Conservation (phyloP, 257 asterid genomes). For the Cynanchum wilfordii region DNA sequence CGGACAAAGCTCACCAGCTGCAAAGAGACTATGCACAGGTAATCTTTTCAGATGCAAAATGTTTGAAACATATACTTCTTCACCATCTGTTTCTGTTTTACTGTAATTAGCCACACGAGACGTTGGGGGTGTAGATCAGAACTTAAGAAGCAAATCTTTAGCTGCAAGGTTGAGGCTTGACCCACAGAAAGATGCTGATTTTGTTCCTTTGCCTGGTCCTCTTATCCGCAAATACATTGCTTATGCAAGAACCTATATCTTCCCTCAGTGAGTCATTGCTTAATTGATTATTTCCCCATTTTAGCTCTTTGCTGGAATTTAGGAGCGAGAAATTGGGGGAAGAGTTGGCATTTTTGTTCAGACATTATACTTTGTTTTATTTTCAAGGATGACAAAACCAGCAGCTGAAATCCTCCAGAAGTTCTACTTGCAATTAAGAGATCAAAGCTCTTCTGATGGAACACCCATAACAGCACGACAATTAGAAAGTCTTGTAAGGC, state of each 20-base stretch:
- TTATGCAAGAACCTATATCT: conserved; percentile 77
- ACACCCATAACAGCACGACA: conserved; percentile 98
- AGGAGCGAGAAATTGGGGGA: not conserved
- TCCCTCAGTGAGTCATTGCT: conserved; percentile 64
- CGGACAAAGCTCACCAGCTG: conserved; percentile 59
- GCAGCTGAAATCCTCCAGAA: conserved; percentile 94
- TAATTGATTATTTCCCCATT: not conserved
- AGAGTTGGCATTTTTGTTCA: conserved; percentile 16
- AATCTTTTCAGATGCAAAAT: conserved; percentile 19
- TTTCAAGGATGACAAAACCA: conserved; percentile 75
- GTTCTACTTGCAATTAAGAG: conserved; percentile 79
- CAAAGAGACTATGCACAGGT: conserved; percentile 75
- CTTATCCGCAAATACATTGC: conserved; percentile 94
- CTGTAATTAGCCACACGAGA: conserved; percentile 48
- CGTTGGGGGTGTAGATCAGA: conserved; percentile 36
- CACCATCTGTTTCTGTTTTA: conserved; percentile 20
- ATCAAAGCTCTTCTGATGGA: conserved; percentile 74
- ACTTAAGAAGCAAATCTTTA: conserved; percentile 48
- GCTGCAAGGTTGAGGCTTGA: conserved; percentile 77
- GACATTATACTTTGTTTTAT: conserved; percentile 19
- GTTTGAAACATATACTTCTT: conserved; percentile 13
- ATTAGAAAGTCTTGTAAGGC: conserved; percentile 88
- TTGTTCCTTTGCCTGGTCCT: conserved; percentile 90
- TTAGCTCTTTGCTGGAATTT: not conserved
- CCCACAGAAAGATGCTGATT: conserved; percentile 65